Base-by-base conservation (phyloP, 1,284 basidiomycete genomes). In the Trichosporon asahii region DNA sequence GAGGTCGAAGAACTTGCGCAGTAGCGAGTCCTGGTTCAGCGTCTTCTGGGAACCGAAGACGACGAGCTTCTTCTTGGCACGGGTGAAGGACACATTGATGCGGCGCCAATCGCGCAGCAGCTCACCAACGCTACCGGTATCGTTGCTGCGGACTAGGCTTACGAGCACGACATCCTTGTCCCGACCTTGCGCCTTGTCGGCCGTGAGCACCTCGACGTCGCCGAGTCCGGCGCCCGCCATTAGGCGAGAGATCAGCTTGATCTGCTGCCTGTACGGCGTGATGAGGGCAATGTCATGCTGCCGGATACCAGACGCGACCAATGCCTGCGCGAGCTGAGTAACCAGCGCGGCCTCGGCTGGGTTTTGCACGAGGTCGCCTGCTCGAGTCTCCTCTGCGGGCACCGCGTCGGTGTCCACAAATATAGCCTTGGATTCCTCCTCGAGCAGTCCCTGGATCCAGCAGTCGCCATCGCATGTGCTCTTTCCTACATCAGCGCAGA, bases 141-240 rank as follows among this genome's bases (percentile, higher is more conserved):
- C 88, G 77, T 98, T 97, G 1, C 92, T 93, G 65, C 94, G 87
- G 5, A 98, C 95, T 84, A 98, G 89, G 9, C 93, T 95, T 68
- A 99, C 91, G 74, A 99, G 86, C 72, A 99, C 90, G 77, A 92
- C 94, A 65, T 95, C 93, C 82, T 99, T 99, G 84, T 99, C 97
- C 61, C 97, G 86, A 0, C 97, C 97, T 83, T 99, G 96, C 81
- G 92, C 94, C 68, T 90, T 91, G 84, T 99, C 97, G 3, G 95
- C 96, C 0, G 96, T 99, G 69, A 98, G 85, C 66, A 97, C 89
- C 80, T 99, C 97, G 29, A 99, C 85, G 2, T 85, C 86, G 8
- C 76, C 72, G 61, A 79, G 29, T 33, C 33, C 4, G 25, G 69
- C 65, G 9, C 40, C 86, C 2, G 12, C 60, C 82, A 75, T 93